Conservation (phyloP, 192 early-diverging fungal genomes). For the Piromyces finnis region DNA sequence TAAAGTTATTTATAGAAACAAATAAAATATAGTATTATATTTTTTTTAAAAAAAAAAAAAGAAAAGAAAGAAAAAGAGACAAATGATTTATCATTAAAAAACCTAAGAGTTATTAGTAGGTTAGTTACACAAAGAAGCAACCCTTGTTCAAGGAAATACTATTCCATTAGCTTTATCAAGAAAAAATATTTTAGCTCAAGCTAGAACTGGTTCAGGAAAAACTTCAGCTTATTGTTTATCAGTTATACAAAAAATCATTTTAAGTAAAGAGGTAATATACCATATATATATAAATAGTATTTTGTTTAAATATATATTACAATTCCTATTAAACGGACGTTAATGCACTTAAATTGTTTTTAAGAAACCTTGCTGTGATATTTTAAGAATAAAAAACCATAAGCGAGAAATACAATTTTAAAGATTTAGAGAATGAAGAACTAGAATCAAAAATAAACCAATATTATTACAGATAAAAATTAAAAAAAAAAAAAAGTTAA, state of each 20-base stretch:
- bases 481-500: too few relatives aligned
- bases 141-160: constrained; percentile 68
- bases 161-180: constrained; percentile 83
- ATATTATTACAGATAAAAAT: constrained; percentile 40
- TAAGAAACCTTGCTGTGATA: constrained; percentile 72
- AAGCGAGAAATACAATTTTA: too few relatives aligned
- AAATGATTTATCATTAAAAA: constrained; percentile 28
- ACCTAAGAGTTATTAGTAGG: constrained; percentile 62
- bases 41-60: too few relatives aligned
- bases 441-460: constrained; percentile 51
- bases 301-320: too few relatives aligned
- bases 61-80: background rate
- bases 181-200: constrained; percentile 82
- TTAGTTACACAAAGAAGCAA: constrained; percentile 69
- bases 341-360: constrained; percentile 56
- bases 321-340: constrained; percentile 38
- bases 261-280: constrained; percentile 48
- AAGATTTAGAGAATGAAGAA: constrained; percentile 59
- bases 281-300: too few relatives aligned
- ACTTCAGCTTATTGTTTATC: constrained; percentile 89
- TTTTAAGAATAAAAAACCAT: too few relatives aligned
- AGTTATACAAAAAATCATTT: constrained; percentile 75
- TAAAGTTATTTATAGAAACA: too few relatives aligned
- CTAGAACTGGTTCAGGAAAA: constrained; percentile 90
- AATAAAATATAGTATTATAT: background rate